Conservation (phyloP, 1,284 basidiomycete genomes). For the Golubevia sp. region DNA sequence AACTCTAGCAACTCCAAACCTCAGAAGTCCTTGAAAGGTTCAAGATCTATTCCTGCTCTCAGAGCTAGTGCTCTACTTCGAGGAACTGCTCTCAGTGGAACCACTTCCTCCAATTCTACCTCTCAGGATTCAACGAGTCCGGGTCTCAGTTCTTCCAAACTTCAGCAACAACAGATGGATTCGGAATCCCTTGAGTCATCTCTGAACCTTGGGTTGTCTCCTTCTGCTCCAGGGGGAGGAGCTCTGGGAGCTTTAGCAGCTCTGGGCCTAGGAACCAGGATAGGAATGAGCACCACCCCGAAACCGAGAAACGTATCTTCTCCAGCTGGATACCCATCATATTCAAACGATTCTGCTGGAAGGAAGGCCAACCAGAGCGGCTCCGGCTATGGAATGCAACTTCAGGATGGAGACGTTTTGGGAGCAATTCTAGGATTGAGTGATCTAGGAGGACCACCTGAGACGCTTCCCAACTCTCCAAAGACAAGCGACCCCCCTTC, state of each 20-base stretch:
- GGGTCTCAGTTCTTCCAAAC: not conserved
- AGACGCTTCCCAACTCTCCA: not conserved
- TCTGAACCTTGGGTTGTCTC: not conserved
- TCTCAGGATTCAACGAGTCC: not conserved
- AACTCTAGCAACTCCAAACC: slow-evolving; percentile 1
- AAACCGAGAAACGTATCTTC: not conserved
- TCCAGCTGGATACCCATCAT: not conserved
- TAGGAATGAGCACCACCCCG: not conserved
- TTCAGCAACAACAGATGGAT: not conserved
- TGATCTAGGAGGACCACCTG: not conserved
- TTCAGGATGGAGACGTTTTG: slow-evolving; percentile 44
- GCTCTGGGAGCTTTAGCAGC: not conserved
- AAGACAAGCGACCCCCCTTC: not conserved
- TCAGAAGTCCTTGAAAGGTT: slow-evolving; percentile 24
- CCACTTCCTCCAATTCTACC: not conserved
- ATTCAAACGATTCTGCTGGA: not conserved
- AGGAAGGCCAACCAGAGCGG: not conserved
- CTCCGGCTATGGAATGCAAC: slow-evolving; percentile 1
- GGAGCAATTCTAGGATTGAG: slow-evolving; percentile 43
- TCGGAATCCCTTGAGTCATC: not conserved
- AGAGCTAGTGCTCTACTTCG: not conserved
- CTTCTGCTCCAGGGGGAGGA: not conserved
- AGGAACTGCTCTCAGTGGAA: not conserved
- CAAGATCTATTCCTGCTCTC: slow-evolving; percentile 32
- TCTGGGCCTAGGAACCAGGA: not conserved